phyloP scores from a whole-genome alignment of 345 rosid species.

The Aquilaria yunnanensis region DNA sequence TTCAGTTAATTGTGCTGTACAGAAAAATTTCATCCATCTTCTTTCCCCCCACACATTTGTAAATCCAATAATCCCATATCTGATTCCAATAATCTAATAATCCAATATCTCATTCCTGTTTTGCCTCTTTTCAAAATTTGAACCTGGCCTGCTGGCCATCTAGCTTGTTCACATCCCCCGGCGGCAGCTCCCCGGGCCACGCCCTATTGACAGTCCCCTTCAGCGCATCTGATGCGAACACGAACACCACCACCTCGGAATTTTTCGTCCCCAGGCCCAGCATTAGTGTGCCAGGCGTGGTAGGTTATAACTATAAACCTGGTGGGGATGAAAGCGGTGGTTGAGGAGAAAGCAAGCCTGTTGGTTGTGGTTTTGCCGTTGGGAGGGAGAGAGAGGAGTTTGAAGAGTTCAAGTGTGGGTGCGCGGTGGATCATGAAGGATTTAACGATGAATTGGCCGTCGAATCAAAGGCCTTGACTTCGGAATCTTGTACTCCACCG shows the following conservation, averaged over 20 bases:
- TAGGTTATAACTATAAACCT: slow-evolving; percentile 94
- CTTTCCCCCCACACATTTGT: no score
- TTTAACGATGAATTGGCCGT: slow-evolving; percentile 85
- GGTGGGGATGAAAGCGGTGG: slow-evolving; percentile 80
- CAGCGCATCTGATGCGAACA: slow-evolving; percentile 74
- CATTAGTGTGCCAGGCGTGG: slow-evolving; percentile 97
- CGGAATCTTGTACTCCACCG: slow-evolving; percentile 20
- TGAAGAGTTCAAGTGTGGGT: slow-evolving; percentile 69
- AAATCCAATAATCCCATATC: no score
- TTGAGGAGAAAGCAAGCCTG: slow-evolving; percentile 56
- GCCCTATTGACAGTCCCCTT: slow-evolving; percentile 44
- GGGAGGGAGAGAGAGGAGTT: slow-evolving; percentile 66
- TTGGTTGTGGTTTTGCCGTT: slow-evolving; percentile 16
- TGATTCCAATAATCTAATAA: no score
- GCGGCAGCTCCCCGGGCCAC: slow-evolving; percentile 85
- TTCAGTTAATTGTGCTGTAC: no score
- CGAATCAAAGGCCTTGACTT: slow-evolving; percentile 87
- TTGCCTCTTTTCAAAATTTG: slow-evolving; percentile 74
- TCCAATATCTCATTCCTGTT: no score
- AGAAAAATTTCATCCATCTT: no score
- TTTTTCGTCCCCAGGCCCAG: slow-evolving; percentile 89
- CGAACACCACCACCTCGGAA: slow-evolving; percentile 71
- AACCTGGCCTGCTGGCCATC: slow-evolving; percentile 61
- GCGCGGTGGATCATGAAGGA: slow-evolving; percentile 92
- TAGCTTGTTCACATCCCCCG: slow-evolving; percentile 87